Evolutionary conservation across 139 green algal genomes (phyloP).

Genomic region (Tetraselmis chui): DNA sequence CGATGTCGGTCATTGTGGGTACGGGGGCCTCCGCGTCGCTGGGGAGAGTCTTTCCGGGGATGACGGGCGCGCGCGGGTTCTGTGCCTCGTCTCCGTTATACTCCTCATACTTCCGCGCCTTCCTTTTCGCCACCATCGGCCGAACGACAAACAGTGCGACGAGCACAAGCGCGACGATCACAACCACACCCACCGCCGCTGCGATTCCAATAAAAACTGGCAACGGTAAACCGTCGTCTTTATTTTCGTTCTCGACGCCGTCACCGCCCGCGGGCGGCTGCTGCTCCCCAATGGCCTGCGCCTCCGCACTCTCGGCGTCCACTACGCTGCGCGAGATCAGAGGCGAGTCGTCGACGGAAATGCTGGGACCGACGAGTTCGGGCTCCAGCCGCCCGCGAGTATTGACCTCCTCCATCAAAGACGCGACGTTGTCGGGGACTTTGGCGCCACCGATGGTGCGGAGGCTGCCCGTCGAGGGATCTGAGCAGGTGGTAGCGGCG

Average conservation of each 20-base stretch:
- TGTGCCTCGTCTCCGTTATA: background rate
- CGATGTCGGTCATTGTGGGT: background rate
- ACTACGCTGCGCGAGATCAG: too few species aligned
- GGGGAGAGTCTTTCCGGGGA: background rate
- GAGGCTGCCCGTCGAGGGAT: background rate
- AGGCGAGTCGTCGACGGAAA: background rate
- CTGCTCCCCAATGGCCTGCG: background rate
- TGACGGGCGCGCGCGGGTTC: background rate
- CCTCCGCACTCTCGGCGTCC: background rate
- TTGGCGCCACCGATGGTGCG: background rate
- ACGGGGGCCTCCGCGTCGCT: background rate
- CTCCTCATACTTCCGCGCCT: background rate
- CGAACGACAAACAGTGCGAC: background rate
- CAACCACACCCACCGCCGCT: background rate
- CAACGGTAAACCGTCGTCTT: too few species aligned
- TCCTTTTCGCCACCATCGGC: background rate
- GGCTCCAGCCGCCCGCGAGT: background rate
- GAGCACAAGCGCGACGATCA: background rate
- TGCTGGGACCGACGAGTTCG: background rate
- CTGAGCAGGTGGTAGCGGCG: background rate
- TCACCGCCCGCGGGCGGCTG: too few species aligned
- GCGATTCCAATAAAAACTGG: background rate
- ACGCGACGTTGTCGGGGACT: background rate
- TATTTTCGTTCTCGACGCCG: background rate
- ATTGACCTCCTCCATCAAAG: background rate